These are phyloP conservation scores for Fusarium aywerte DNA, from an alignment of 2,329 filamentous ascomycete species.

Conservation along the genomic window DNA sequence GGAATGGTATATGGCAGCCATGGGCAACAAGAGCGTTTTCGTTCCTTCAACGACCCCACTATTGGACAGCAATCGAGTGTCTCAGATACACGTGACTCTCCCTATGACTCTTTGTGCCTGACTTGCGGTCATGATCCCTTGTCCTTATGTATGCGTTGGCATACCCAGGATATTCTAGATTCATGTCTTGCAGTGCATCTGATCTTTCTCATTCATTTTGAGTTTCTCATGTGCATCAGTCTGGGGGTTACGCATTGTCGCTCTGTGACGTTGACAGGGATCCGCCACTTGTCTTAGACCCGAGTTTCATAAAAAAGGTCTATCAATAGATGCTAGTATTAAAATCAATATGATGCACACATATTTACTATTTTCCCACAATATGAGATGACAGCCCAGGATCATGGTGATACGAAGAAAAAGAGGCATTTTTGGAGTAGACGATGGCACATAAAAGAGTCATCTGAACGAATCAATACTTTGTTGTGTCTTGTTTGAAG, in stretches of 20 bases:
- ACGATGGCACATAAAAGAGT: neutral
- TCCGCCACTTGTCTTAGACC: constrained; percentile 29
- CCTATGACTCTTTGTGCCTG: constrained; percentile 31
- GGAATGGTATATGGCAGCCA: constrained; percentile 46
- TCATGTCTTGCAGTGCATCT: neutral
- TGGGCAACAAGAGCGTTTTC: constrained; percentile 47
- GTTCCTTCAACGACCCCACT: constrained; percentile 35
- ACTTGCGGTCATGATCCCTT: constrained; percentile 9
- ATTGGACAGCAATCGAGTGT: constrained; percentile 40
- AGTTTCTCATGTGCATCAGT: constrained; percentile 18
- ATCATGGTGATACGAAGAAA: neutral
- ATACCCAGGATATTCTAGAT: constrained; percentile 2
- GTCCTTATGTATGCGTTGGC: constrained; percentile 14
- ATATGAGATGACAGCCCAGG: constrained; percentile 2
- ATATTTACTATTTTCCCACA: constrained; percentile 6
- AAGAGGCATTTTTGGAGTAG: neutral
- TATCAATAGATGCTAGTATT: constrained; percentile 23
- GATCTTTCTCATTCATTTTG: constrained; percentile 1
- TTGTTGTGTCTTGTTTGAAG: constrained; percentile 9
- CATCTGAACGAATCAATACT: constrained; percentile 8
- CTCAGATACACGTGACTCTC: constrained; percentile 38
- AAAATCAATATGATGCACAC: constrained; percentile 7
- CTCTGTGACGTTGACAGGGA: constrained; percentile 13
- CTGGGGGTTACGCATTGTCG: constrained; percentile 9
- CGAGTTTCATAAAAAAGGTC: constrained; percentile 17